These are phyloP conservation scores for Postia placenta DNA, from an alignment of 768 basidiomycete genomes.

Conservation along the genomic window DNA sequence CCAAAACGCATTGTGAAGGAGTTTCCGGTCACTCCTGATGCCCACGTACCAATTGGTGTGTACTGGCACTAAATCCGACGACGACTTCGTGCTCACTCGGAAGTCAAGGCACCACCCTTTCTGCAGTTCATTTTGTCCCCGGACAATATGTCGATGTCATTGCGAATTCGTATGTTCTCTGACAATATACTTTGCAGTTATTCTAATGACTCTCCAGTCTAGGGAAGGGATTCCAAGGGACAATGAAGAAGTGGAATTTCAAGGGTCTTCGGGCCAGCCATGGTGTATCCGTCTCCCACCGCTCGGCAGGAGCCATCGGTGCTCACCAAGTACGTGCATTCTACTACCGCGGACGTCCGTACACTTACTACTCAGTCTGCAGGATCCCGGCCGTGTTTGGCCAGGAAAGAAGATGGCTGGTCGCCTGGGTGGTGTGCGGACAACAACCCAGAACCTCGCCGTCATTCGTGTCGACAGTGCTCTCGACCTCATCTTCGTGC, in stretches of 20 bases:
- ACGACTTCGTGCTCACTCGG: background rate
- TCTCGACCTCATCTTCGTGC: constrained; percentile 86
- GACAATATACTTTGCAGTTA: too few species aligned
- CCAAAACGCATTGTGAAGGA: constrained; percentile 85
- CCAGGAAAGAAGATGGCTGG: constrained; percentile 99
- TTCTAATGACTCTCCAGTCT: too few species aligned
- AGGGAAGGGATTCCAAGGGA: constrained; percentile 95
- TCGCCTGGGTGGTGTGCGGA: constrained; percentile 76
- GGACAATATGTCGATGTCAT: constrained; percentile 93
- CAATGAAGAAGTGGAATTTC: constrained; percentile 96
- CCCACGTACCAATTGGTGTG: constrained; percentile 85
- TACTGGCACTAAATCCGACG: constrained; percentile 4
- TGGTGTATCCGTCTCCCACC: constrained; percentile 93
- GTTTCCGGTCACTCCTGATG: constrained; percentile 85
- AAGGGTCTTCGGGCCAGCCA: constrained; percentile 89
- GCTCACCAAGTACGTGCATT: constrained; percentile 73
- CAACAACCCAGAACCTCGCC: constrained; percentile 82
- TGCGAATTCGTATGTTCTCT: constrained; percentile 72
- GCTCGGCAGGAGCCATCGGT: constrained; percentile 89
- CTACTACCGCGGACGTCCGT: background rate
- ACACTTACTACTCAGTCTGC: constrained; percentile 4
- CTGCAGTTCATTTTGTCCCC: constrained; percentile 92
- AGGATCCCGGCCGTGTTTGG: constrained; percentile 95
- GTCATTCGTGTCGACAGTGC: constrained; percentile 84
- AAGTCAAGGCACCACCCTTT: constrained; percentile 72